Evolutionary conservation across 768 basidiomycete genomes (phyloP).

Genomic region (Lentinula boryana): DNA sequence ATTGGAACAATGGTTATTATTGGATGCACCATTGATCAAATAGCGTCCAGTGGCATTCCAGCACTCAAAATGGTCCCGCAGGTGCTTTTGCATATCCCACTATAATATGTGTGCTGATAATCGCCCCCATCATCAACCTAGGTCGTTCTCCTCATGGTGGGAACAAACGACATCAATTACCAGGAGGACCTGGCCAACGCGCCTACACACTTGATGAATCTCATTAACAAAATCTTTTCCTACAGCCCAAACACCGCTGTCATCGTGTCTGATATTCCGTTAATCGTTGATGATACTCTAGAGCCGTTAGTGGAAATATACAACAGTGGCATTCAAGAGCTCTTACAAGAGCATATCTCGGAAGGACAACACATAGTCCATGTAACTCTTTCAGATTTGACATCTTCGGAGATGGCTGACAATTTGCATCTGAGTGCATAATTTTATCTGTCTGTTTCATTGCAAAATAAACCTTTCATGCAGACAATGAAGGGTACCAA

Average conservation of each 20-base stretch:
- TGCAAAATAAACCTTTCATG: not conserved
- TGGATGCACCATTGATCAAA: conserved; percentile 9
- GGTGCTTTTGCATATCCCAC: not conserved
- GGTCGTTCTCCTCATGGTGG: conserved; percentile 14
- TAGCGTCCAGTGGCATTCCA: conserved; percentile 3
- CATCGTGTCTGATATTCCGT: conserved; percentile 9
- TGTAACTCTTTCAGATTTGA: conserved; percentile 2
- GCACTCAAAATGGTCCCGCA: not conserved
- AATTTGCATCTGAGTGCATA: conserved; percentile 7
- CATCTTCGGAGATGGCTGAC: conserved; percentile 8
- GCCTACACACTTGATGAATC: not conserved
- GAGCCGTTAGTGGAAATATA: conserved; percentile 8
- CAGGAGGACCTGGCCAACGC: not conserved
- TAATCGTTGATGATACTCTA: not conserved
- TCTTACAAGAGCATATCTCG: conserved; percentile 5
- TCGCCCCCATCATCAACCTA: not conserved
- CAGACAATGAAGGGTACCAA: conserved; percentile 10
- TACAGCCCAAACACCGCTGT: conserved; percentile 9
- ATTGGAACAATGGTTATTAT: conserved; percentile 13
- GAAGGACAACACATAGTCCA: conserved; percentile 11
- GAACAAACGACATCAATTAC: conserved; percentile 10
- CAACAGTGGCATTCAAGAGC: conserved; percentile 5
- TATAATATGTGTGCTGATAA: conserved; percentile 6
- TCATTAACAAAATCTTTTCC: conserved; percentile 7
- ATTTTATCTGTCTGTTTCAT: not conserved